Conservation (phyloP, 345 rosid genomes). For the Fremontodendron californicum region DNA sequence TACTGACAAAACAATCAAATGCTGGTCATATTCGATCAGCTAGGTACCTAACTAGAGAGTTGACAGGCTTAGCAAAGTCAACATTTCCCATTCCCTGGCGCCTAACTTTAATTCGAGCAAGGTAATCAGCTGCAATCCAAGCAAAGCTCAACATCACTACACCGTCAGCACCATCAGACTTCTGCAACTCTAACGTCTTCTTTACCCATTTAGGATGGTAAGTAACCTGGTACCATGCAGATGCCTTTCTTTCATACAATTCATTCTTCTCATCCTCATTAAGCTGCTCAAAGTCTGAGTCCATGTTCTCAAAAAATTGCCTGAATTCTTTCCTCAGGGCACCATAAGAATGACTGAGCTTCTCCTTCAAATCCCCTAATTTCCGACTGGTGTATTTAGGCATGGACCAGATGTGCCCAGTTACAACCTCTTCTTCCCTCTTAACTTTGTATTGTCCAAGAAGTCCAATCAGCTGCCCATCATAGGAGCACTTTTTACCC, state of each 20-base stretch:
- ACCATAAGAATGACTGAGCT: constrained; percentile 63
- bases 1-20: background rate
- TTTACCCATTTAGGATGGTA: constrained; percentile 71
- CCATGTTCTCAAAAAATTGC: constrained; percentile 50
- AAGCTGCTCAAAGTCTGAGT: constrained; percentile 35
- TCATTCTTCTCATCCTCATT: constrained; percentile 53
- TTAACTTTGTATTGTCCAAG: constrained; percentile 71
- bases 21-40: constrained; percentile 48
- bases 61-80: constrained; percentile 52
- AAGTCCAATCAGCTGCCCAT: constrained; percentile 67
- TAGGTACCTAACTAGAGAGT: constrained; percentile 55
- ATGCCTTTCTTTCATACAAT: constrained; percentile 67
- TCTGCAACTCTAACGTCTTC: constrained; percentile 47
- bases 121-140: constrained; percentile 90
- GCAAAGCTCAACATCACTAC: constrained; percentile 64
- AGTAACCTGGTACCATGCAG: constrained; percentile 87
- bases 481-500: constrained; percentile 67
- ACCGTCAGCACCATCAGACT: constrained; percentile 26
- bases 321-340: constrained; percentile 68
- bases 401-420: constrained; percentile 95
- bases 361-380: constrained; percentile 71
- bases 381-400: constrained; percentile 57
- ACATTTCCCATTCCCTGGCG: constrained; percentile 22
- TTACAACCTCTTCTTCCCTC: constrained; percentile 83
- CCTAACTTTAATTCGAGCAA: constrained; percentile 68